Evolutionary conservation across 768 basidiomycete species (phyloP), one percentile per base, ranked within the genome.

Genomic region (Boletus rufocinnamomeus): DNA sequence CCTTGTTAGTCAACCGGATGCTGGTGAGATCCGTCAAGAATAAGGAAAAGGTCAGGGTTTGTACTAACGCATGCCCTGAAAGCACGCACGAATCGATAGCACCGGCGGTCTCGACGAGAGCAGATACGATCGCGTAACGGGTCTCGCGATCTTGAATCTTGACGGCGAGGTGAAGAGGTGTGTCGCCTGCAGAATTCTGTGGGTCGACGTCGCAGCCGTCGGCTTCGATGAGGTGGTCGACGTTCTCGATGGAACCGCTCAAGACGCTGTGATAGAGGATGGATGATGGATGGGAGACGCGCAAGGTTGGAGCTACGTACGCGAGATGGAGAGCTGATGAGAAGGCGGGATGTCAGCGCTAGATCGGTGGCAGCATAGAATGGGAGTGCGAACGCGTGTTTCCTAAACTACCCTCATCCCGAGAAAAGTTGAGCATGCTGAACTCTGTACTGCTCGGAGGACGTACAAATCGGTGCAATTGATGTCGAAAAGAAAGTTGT

Each of bases 401-500:
- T 51, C 71, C 69, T 27, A 50, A 50, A 25, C 72, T 72, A 51
- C n/a, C 25, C 27, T 32, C 23, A 16, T 30, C 10, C 54, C 48
- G 34, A 28, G 13, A 32, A 25, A 16, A 6, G 52, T 44, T 59
- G 44, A 63, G 56, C 28, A 4, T 23, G 10, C 47, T 32, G 47
- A 32, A 19, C 25, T 23, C 5, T 32, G 30, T 21, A 23, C 5
- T n/a, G 34, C 40, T 41, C 40, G 9, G 19, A 34, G 23, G n/a
- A 61, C 71, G 34, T 65, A 74, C 72, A 61, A 11, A 35, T 74
- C 71, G 16, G 32, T 64, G 43, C 71, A 74, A 53, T 74, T 74
- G 52, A 72, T 63, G 52, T 74, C 71, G 35, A 71, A 74, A 21
- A 70, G 40, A 48, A 70, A 71, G 25, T 1, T 32, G 7, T 63